Evolutionary conservation across 2,329 filamentous ascomycete genomes (phyloP), one percentile per base, ranked within the genome.

Genomic region (Cladophialophora yegresii): DNA sequence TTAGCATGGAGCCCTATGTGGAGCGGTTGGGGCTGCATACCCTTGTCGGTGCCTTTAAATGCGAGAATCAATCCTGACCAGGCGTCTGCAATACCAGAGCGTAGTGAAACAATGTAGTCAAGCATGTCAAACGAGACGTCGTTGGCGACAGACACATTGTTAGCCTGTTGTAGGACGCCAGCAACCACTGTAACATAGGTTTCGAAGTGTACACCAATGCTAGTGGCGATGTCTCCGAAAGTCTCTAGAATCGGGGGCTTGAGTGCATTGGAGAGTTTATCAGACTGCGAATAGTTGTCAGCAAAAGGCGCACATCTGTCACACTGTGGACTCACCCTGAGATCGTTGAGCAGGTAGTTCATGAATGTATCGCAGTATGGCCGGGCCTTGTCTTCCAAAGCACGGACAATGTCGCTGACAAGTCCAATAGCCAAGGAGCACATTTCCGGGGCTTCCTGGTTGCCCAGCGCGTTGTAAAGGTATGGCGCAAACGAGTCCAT

Each of bases 21-120:
- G 71, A 62, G 43, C 64, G 2, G 49, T 10, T 33, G 23, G n/a
- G 20, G 28, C 30, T 57, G 69, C 75, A 63, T 73, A 79, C 77
- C 75, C 64, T 79, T 75, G 59, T 76, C 72, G 33, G 74, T 91
- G 58, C 84, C 80, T 82, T 95, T 96, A 89, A 98, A 92, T 59
- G 95, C 92, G 76, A 93, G 88, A 75, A 99, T 92, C 70, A 96
- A 95, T 71, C 95, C 95, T 73, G 93, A 92, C 93, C 96, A 99
- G 36, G 95, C 95, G 83, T 99, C 95, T 89, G 98, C 96, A 71
- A 99, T 98, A 71, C 93, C 95, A 76, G 99, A 96, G 60, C 95
- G 89, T 55, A 99, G 85, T 22, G 93, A 96, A 69, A 96, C 87
- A 71, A 99, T 89, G 76, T 99, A 99, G 78, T 98, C 93, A 63